These are phyloP conservation scores for Chaetomium globosum DNA, from an alignment of 2,329 filamentous ascomycete species.

Conservation along the genomic window DNA sequence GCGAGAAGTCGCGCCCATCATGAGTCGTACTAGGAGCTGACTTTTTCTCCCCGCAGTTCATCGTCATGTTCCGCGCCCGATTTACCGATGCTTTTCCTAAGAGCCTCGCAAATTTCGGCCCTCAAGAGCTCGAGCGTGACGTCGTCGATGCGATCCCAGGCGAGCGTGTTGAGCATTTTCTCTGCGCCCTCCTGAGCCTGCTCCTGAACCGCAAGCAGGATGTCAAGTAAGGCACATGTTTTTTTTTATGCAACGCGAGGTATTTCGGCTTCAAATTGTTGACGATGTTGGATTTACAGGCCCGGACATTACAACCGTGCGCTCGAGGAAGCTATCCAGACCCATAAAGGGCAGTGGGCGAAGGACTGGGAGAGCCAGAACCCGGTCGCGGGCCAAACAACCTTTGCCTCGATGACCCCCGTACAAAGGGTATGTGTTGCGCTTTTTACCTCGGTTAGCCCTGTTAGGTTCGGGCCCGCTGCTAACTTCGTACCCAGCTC, in stretches of 20 bases:
- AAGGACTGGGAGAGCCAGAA: conserved; percentile 79
- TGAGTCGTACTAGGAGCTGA: conserved; percentile 42
- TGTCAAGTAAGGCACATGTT: conserved; percentile 81
- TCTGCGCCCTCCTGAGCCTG: conserved; percentile 85
- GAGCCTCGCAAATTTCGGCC: conserved; percentile 85
- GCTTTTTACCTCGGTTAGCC: background rate
- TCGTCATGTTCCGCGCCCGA: conserved; percentile 95
- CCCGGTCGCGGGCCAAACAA: conserved; percentile 76
- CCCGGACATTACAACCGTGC: conserved; percentile 90
- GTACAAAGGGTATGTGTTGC: conserved; percentile 69
- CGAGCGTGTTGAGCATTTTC: conserved; percentile 80
- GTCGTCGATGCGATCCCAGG: conserved; percentile 77
- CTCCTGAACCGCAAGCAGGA: conserved; percentile 97
- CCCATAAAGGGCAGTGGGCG: conserved; percentile 88
- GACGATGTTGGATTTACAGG: conserved; percentile 52
- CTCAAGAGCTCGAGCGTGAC: conserved; percentile 90
- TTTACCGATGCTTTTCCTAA: conserved; percentile 89
- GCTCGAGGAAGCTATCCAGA: conserved; percentile 85
- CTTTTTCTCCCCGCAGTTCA: conserved; percentile 65
- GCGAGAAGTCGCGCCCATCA: conserved; percentile 54
- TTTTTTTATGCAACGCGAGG: background rate
- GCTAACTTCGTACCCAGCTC: conserved; percentile 58
- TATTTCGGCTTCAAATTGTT: conserved; percentile 20
- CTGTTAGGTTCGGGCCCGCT: background rate
- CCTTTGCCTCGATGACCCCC: conserved; percentile 80